Evolutionary conservation across 148 eudicot genomes (phyloP), one percentile per base, ranked within the genome.

Genomic region (Vaccinium darrowii): DNA sequence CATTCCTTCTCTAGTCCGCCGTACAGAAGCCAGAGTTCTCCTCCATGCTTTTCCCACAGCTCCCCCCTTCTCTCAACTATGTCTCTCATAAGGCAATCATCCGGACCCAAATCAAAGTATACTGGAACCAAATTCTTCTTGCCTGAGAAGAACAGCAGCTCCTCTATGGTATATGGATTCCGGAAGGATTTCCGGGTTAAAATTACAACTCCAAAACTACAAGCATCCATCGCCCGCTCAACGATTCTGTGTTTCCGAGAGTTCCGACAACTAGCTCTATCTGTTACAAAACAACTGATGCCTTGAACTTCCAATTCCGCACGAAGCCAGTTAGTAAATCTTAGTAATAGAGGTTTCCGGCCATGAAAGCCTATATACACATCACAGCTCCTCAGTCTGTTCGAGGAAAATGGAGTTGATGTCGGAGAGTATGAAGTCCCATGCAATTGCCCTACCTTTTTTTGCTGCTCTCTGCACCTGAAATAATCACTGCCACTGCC

Each of bases 1-100:
- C 99, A 97, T 86, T 95, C 99, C 87, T 92, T 91, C 89, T 97
- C 99, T 51, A 95, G 82, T 79, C 99, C 99, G 63, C 96, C 99
- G 82, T 95, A 97, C 7, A 88, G 58, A 80, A 89, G 91, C 98
- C 98, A 95, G 10, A 95, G 86, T 71, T 93, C 95, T 47, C 98
- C 98, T 81, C 98, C 98, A 53, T 90, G 86, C 83, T 88, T 91
- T 77, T 93, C 98, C 98, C 98, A 95, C 6, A 87, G 69, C 77
- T 89, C 98, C 18, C 99, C 98, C 78, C 96, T 89, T 86, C 85
- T 93, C 91, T 97, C 98, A 16, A 95, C 87, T 25, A 95, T 92
- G 86, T 95, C 98, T 84, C 99, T 88, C 43, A 94, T 98, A 57
- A 93, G 96, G 84, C 99, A 97, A 86, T 97, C 98, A 63, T 91